Base-by-base conservation (phyloP, 306 rosid genomes). In the Quercus aquifolioides region DNA sequence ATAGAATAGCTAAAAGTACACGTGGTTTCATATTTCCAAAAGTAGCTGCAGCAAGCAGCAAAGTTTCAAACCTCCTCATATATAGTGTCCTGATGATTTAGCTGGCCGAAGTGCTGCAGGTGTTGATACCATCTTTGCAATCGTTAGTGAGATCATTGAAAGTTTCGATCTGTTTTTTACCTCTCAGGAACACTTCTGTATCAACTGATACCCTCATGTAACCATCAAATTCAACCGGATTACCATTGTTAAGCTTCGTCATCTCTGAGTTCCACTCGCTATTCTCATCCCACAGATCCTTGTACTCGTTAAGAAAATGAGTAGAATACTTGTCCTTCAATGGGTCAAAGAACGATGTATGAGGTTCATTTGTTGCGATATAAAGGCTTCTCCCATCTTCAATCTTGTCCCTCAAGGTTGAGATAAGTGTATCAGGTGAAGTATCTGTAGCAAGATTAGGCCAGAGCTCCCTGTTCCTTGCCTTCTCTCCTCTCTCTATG, bases 101-200 rank as follows among this genome's bases (percentile, higher is more conserved):
- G 82, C 89, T 91, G 77, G 90, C 84, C 6, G 92, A 86, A 77
- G 86, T 71, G 64, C 55, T 91, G 86, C 98, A 96, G 52, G 93
- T 93, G 82, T 90, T 96, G 78, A 91, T 81, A 7, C 99, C 99
- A 49, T 96, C 97, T 91, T 96, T 93, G 90, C 99, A 96, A 78
- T 96, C 98, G 57, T 85, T 91, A 5, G 98, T 93, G 84, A 93
- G 91, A 85, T 90, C 98, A 57, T 93, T 96, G 91, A 96, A 96
- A 30, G 99, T 96, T 79, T 96, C 99, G 10, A 91, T 82, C 90
- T 91, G 99, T 80, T 88, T 93, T 80, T 96, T 93, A 80, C 99
- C 99, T 89, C 98, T 90, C 89, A 96, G 83, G 88, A 93, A 96
- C 80, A 96, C 97, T 84, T 93, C 98, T 25, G 99, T 93, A 84